Base-by-base conservation (phyloP, 768 basidiomycete genomes). In the Mycena filopes region DNA sequence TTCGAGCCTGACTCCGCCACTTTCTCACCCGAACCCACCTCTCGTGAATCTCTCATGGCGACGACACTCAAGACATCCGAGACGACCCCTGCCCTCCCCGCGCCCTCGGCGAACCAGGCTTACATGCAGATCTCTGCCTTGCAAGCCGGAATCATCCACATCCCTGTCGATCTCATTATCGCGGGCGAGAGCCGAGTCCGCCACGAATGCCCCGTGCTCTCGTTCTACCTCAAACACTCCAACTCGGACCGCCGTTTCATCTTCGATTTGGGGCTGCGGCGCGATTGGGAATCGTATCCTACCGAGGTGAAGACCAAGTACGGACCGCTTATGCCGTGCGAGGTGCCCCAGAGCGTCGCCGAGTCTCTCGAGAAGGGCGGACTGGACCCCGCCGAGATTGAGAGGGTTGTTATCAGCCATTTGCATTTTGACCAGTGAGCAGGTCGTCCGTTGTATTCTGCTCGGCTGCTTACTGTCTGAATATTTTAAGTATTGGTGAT, bases 231-330 rank as follows among this genome's bases (percentile, higher is more conserved):
- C 41, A 79, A 76, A 13, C 87, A 89, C 67, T 84, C 85, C 1
- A 61, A 66, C 20, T 79, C 72, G 1, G 72, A 75, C 2, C 70
- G 75, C 15, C 81, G 77, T 31, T 70, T 86, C 41, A 64, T 87
- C 0, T 88, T 89, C 65, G 89, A 89, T 63, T 80, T 89, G 21
- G 88, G 88, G 11, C 77, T 84, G 11, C 82, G 86, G 28, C 78
- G 80, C 45, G 83, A 88, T 65, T 76, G 78, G 69, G 76, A 82
- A 23, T 80, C 75, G 5, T 81, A 77, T 55, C 79, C 84, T 0
- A 82, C 82, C 0, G 70, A 59, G 0, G 62, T 74, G 46, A 70
- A 74, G 42, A 50, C 55, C 15, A 48, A 67, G 7, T 78, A 68
- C 60, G 2, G 1, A 10, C 33, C 18, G 0, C 58, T 60, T 2